Conservation (phyloP, 108 stramenopile species). For the Cyclotella kingstonii region DNA sequence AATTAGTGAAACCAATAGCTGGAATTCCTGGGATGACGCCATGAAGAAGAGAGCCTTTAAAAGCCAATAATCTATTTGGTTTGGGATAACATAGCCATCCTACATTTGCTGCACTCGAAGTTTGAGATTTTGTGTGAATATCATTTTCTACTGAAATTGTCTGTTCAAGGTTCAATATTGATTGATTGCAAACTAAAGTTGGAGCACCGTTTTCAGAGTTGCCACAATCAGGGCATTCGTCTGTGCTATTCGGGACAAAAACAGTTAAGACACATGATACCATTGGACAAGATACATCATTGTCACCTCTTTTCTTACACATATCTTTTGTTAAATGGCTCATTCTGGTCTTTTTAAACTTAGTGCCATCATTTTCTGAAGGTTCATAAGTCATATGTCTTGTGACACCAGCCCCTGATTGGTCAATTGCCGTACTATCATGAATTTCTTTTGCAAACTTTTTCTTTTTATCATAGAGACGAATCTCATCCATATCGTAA, state of each 20-base stretch:
- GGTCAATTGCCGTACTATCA: neutral
- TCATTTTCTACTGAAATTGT: too few species aligned
- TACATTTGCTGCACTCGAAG: neutral
- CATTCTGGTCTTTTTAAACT: neutral
- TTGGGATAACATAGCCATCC: slow-evolving; percentile 52
- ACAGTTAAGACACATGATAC: slow-evolving; percentile 45
- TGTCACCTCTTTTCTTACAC: neutral
- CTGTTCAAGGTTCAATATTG: slow-evolving; percentile 4
- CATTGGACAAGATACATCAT: slow-evolving; percentile 35
- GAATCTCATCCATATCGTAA: slow-evolving; percentile 48
- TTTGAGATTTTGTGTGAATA: neutral
- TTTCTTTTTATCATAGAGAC: slow-evolving; percentile 7
- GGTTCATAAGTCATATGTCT: slow-evolving; percentile 1
- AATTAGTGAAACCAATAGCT: neutral
- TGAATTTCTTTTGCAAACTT: neutral
- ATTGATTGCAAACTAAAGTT: slow-evolving; percentile 42
- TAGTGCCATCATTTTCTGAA: neutral
- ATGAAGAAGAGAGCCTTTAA: slow-evolving; percentile 57
- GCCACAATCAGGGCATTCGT: slow-evolving; percentile 12
- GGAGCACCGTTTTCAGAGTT: slow-evolving; percentile 24
- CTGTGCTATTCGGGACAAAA: slow-evolving; percentile 17
- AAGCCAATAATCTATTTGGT: slow-evolving; percentile 46
- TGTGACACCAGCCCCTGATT: neutral
- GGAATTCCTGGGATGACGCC: slow-evolving; percentile 60
- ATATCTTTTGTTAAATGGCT: neutral